These are phyloP conservation scores for Aspergillus tamarii DNA, from an alignment of 2,329 filamentous ascomycete genomes.

Conservation along the genomic window DNA sequence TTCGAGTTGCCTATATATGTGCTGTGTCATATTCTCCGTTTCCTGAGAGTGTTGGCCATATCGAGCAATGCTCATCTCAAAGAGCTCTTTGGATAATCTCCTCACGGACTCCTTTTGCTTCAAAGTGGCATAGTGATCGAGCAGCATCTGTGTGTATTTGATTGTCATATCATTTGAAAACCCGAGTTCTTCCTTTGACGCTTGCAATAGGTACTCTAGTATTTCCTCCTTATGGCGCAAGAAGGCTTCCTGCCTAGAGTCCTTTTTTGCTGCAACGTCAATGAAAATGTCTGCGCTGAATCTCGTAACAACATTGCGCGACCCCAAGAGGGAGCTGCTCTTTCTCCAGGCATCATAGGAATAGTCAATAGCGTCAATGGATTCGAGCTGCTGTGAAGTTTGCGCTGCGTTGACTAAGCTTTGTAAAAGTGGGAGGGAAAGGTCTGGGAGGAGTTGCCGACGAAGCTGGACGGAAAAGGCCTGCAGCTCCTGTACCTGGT, in stretches of 20 bases:
- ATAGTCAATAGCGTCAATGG: background rate
- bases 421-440: background rate
- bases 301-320: background rate
- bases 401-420: conserved; percentile 1
- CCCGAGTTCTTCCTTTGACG: conserved; percentile 2
- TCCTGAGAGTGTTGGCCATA: conserved; percentile 1
- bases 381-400: background rate
- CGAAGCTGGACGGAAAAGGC: background rate
- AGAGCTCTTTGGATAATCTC: background rate
- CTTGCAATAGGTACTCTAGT: background rate
- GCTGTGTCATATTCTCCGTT: background rate
- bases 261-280: background rate
- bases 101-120: background rate
- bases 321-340: background rate
- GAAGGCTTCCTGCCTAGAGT: background rate
- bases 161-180: background rate
- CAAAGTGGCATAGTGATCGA: background rate
- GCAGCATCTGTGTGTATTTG: conserved; percentile 5
- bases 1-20: conserved; percentile 3
- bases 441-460: background rate
- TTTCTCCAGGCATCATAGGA: conserved; percentile 6
- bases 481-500: conserved; percentile 6
- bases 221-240: background rate
- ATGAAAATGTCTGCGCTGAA: conserved; percentile 1
- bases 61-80: background rate